A percentile compares a stretch with the other conserved stretches of the same genome.
These are phyloP conservation scores for Rhypophila decipiens DNA, from an alignment of 495 filamentous ascomycete species.

Conservation along the genomic window DNA sequence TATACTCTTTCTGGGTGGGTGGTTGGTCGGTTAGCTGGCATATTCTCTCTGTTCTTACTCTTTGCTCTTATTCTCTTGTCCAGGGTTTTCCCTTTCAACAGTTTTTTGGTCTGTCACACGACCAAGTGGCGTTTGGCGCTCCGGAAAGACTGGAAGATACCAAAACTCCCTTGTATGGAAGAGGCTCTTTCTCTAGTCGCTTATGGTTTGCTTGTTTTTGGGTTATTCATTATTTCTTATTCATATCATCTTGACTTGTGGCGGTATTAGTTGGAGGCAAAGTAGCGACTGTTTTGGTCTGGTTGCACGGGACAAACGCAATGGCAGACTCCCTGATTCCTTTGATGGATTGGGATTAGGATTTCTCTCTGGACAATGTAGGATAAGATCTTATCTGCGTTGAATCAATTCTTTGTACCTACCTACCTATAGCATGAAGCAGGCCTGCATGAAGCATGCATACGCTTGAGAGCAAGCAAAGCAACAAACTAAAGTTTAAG, in stretches of 20 bases:
- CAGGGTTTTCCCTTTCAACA: no score
- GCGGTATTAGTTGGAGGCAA: no score
- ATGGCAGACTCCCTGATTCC: no score
- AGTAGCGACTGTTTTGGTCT: no score
- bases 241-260: constrained; percentile 11
- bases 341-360: no score
- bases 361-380: constrained; percentile 11
- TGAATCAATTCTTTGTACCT: background rate
- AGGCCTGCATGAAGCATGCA: no score
- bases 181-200: no score
- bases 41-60: background rate
- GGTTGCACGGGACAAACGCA: no score
- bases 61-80: background rate
- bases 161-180: constrained; percentile 9
- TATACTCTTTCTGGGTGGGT: background rate
- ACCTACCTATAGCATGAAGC: no score
- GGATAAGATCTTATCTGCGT: constrained; percentile 9
- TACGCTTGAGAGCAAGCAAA: no score
- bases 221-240: constrained; percentile 4
- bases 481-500: no score
- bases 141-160: constrained; percentile 23
- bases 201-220: constrained; percentile 11
- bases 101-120: constrained; percentile 17
- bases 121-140: constrained; percentile 25
- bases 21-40: background rate